phyloP scores from a whole-genome alignment of 2,329 filamentous ascomycete species.

The Fusarium palustre region DNA sequence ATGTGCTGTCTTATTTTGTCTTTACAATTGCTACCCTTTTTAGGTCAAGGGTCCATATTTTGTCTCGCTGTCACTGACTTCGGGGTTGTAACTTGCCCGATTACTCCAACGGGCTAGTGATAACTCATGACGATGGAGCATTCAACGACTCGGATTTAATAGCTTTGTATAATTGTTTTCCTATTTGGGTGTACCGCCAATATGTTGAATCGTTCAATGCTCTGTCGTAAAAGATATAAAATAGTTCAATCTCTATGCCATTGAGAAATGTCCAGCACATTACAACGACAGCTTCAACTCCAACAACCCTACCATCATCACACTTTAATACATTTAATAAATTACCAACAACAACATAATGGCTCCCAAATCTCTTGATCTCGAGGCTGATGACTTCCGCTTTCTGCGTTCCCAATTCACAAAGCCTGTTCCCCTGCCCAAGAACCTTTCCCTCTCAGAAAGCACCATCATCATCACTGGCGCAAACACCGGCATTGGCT shows the following conservation, averaged over 20 bases:
- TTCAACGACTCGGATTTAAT: neutral
- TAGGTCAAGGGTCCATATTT: neutral
- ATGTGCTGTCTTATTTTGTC: neutral
- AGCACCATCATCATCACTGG: slow-evolving; percentile 63
- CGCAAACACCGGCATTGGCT: slow-evolving; percentile 61
- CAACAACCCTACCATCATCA: neutral
- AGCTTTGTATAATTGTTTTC: slow-evolving; percentile 29
- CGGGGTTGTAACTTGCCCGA: neutral
- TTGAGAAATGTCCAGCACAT: neutral
- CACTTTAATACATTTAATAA: neutral
- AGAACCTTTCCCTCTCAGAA: slow-evolving; percentile 46
- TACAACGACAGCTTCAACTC: neutral
- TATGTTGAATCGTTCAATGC: neutral
- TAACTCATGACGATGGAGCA: neutral
- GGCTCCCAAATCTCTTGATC: slow-evolving; percentile 43
- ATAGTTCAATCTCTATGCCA: neutral
- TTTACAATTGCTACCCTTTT: neutral
- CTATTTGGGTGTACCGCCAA: slow-evolving; percentile 8
- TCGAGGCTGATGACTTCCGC: slow-evolving; percentile 19
- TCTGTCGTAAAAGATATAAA: slow-evolving; percentile 14
- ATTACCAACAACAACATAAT: slow-evolving; percentile 8
- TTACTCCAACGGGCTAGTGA: neutral
- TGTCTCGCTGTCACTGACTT: neutral
- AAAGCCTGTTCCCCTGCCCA: slow-evolving; percentile 39
- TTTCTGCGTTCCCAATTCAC: slow-evolving; percentile 49